Evolutionary conservation across 2,329 filamentous ascomycete genomes (phyloP).

Genomic region (Teratosphaeria zuluensis): DNA sequence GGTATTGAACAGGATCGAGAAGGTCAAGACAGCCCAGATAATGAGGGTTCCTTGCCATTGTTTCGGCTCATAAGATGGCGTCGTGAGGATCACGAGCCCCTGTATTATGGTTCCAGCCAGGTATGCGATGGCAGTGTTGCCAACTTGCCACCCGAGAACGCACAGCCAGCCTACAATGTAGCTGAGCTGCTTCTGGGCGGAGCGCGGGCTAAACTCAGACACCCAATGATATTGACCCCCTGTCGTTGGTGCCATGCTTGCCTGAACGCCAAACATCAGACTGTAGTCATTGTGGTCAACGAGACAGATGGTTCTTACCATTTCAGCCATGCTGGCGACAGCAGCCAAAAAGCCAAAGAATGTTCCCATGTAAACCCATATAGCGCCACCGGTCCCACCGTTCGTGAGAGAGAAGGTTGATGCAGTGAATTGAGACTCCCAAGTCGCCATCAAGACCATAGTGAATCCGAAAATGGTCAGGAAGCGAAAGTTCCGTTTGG

Average conservation of each 20-base stretch:
- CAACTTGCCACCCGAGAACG: conserved; percentile 12
- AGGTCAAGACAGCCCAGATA: conserved; percentile 32
- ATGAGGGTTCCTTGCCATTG: conserved; percentile 32
- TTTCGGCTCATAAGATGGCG: not conserved
- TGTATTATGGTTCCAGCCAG: conserved; percentile 5
- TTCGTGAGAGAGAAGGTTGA: not conserved
- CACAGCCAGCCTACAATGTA: conserved; percentile 25
- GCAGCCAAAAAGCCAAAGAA: conserved; percentile 14
- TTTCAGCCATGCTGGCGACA: conserved; percentile 16
- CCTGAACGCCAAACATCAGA: not conserved
- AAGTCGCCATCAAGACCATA: conserved; percentile 17
- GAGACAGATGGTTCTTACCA: conserved; percentile 2
- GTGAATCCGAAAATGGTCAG: conserved; percentile 18
- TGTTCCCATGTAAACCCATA: conserved; percentile 14
- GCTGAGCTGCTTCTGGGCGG: conserved; percentile 31
- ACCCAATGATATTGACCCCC: conserved; percentile 20
- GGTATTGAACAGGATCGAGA: conserved; percentile 35
- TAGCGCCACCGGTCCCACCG: conserved; percentile 4
- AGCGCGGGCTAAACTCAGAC: conserved; percentile 30
- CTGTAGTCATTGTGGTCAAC: not conserved
- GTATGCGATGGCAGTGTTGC: not conserved
- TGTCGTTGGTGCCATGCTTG: conserved; percentile 21
- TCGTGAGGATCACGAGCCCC: conserved; percentile 10
- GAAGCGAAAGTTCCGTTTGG: conserved; percentile 18
- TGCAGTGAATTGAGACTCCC: conserved; percentile 14